Percentiles rank a stretch among this genome's conserved stretches.
phyloP scores from a whole-genome alignment of 768 basidiomycete species.

The Trametes cingulata region DNA sequence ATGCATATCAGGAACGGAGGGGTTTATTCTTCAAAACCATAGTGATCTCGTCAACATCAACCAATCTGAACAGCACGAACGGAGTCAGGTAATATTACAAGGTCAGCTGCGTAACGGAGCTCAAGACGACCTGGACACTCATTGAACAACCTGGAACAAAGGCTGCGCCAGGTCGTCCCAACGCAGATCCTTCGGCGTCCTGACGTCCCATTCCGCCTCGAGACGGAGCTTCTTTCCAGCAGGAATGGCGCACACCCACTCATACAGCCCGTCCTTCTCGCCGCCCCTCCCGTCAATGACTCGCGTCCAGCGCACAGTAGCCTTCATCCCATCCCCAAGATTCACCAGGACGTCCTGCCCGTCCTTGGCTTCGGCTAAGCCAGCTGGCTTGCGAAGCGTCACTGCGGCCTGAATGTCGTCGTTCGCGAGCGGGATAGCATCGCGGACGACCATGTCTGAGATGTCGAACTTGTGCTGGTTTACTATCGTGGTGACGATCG shows the following conservation, averaged over 20 bases:
- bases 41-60: too few species aligned
- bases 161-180: constrained; percentile 23
- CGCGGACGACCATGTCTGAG: constrained; percentile 46
- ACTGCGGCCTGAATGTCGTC: constrained; percentile 45
- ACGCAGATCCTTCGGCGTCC: constrained; percentile 36
- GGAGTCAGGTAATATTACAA: too few species aligned
- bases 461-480: constrained; percentile 51
- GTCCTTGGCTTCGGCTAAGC: constrained; percentile 46
- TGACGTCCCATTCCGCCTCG: constrained; percentile 55
- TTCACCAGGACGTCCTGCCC: constrained; percentile 41
- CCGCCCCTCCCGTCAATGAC: constrained; percentile 46
- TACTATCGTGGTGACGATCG: constrained; percentile 39
- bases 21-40: too few species aligned
- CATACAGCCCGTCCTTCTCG: constrained; percentile 56
- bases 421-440: constrained; percentile 43
- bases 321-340: constrained; percentile 36
- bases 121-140: too few species aligned
- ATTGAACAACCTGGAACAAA: not conserved
- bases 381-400: constrained; percentile 47
- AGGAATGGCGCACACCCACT: constrained; percentile 51
- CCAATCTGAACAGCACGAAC: too few species aligned
- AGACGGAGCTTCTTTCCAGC: constrained; percentile 45
- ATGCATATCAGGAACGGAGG: too few species aligned
- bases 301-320: constrained; percentile 38
- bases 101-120: too few species aligned